These are phyloP conservation scores for Pulveroboletus sp. DNA, from an alignment of 768 basidiomycete genomes.

Conservation along the genomic window DNA sequence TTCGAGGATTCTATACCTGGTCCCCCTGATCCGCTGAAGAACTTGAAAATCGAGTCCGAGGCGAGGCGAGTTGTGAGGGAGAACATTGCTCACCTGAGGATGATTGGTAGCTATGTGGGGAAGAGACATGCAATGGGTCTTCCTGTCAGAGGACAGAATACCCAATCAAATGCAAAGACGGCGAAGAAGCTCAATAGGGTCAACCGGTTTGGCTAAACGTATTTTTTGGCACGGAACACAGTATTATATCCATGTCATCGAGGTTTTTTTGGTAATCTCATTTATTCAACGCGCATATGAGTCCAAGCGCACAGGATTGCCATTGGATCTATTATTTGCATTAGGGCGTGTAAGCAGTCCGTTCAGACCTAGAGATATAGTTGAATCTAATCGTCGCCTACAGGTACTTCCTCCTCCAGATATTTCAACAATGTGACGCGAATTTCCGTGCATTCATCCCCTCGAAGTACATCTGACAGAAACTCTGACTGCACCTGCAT, in stretches of 20 bases:
- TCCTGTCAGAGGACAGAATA: slow-evolving; percentile 93
- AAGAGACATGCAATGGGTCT: slow-evolving; percentile 89
- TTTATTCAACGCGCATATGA: neutral
- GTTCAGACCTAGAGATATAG: slow-evolving; percentile 13
- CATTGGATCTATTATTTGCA: neutral
- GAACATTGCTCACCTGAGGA: slow-evolving; percentile 88
- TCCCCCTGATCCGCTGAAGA: slow-evolving; percentile 59
- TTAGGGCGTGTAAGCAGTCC: neutral
- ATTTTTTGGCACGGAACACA: slow-evolving; percentile 2
- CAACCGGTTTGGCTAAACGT: slow-evolving; percentile 49
- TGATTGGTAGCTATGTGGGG: slow-evolving; percentile 93
- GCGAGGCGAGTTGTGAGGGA: slow-evolving; percentile 75
- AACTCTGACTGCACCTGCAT: slow-evolving; percentile 92
- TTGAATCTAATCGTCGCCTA: slow-evolving; percentile 74
- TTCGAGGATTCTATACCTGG: slow-evolving; percentile 34
- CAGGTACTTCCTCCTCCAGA: slow-evolving; percentile 92
- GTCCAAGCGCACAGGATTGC: neutral
- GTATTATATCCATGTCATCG: slow-evolving; percentile 7
- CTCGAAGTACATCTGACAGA: slow-evolving; percentile 83
- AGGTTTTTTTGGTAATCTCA: neutral
- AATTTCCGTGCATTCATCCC: slow-evolving; percentile 93
- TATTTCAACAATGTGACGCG: slow-evolving; percentile 86
- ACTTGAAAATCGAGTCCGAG: slow-evolving; percentile 84
- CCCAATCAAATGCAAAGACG: slow-evolving; percentile 84
- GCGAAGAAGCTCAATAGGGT: slow-evolving; percentile 88